Conservation (phyloP, 164 flowering plant genomes). For the Vitis rupestris region DNA sequence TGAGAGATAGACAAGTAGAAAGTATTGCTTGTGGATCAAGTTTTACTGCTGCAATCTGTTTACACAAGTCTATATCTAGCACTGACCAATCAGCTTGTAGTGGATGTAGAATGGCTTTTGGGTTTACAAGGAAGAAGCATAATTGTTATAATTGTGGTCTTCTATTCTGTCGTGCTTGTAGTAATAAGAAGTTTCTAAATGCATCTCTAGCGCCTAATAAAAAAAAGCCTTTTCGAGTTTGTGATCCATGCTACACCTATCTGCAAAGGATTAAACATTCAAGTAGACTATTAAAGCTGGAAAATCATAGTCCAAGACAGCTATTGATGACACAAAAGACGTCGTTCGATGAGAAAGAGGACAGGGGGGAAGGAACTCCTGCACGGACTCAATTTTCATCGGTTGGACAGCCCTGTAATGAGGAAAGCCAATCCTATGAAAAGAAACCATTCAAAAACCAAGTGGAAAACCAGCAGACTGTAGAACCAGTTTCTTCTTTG, state of each 20-base stretch:
- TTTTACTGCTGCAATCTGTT: conserved; percentile 59
- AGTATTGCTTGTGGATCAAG: conserved; percentile 56
- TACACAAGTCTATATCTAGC: conserved; percentile 52
- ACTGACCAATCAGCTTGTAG: conserved; percentile 55
- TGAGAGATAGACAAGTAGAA: conserved; percentile 53
- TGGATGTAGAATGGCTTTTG: conserved; percentile 51
- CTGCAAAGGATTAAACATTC: conserved; percentile 23
- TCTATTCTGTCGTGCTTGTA: conserved; percentile 55
- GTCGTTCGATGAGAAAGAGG: conserved; percentile 22
- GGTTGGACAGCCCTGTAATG: conserved; percentile 16
- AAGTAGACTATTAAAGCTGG: conserved; percentile 13
- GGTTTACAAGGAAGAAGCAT: conserved; percentile 61
- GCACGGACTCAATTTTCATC: conserved; percentile 21
- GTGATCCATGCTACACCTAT: conserved; percentile 53
- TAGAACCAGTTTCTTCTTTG: conserved; percentile 21
- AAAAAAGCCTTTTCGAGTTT: conserved; percentile 55
- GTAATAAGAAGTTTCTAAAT: conserved; percentile 50
- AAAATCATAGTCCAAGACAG: conserved; percentile 27
- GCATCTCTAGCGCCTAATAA: conserved; percentile 60
- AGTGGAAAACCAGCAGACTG: conserved; percentile 22
- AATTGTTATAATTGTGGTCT: conserved; percentile 74
- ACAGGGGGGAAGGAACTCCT: conserved; percentile 16
- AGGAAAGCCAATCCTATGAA: conserved; percentile 20
- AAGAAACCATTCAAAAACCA: conserved; percentile 14
- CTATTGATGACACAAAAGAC: conserved; percentile 17